A percentile compares a stretch with the other conserved stretches of the same genome.
phyloP scores from a whole-genome alignment of 768 basidiomycete species.

The Agaricus sinodeliciosus region DNA sequence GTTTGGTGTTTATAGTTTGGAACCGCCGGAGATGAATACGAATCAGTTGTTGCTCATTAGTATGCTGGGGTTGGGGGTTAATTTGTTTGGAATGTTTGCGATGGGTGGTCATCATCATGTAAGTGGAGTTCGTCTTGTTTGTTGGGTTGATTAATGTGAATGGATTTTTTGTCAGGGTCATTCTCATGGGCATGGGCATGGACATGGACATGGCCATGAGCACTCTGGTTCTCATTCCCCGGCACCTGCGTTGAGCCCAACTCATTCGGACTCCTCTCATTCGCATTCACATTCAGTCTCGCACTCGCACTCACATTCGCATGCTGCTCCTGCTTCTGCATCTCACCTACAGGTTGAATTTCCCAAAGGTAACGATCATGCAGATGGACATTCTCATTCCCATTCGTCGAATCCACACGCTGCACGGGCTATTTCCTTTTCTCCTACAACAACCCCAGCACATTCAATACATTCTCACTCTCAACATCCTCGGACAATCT shows the following conservation, averaged over 20 bases:
- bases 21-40: constrained; percentile 98
- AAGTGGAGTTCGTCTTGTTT: constrained; percentile 15
- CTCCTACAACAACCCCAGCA: constrained; percentile 18
- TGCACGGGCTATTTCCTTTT: constrained; percentile 16
- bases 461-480: constrained; percentile 21
- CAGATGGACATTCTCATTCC: constrained; percentile 18
- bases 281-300: constrained; percentile 15
- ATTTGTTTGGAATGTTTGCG: constrained; percentile 97
- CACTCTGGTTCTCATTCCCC: constrained; percentile 18
- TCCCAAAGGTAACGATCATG: constrained; percentile 9
- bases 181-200: constrained; percentile 44
- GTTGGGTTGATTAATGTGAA: too few relatives aligned
- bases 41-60: constrained; percentile 88
- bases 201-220: constrained; percentile 24
- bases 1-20: constrained; percentile 42
- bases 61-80: constrained; percentile 83
- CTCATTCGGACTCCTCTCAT: constrained; percentile 19
- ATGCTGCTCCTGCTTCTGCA: constrained; percentile 13
- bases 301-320: constrained; percentile 22
- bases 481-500: constrained; percentile 6
- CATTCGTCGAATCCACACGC: constrained; percentile 20
- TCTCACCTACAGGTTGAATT: constrained; percentile 17
- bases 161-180: constrained; percentile 35
- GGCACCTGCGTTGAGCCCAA: constrained; percentile 9
- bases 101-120: constrained; percentile 95